Conservation (phyloP, 169 alveolate species). For the Babesia divergens region DNA sequence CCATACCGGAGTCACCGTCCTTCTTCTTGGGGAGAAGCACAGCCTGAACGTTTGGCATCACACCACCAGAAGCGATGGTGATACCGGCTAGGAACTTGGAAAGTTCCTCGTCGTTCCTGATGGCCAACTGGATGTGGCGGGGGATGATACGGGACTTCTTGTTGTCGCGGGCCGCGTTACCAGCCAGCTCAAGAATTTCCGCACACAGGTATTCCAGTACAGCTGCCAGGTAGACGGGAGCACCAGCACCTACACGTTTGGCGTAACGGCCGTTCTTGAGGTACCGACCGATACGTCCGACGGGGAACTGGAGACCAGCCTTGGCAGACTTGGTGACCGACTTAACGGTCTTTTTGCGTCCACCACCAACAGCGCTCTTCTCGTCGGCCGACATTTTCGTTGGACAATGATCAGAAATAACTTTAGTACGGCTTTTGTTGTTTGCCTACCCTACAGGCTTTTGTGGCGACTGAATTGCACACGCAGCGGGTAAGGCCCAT, state of each 20-base stretch:
- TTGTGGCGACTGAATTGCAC: conserved; percentile 51
- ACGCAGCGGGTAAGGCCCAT: not conserved
- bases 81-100: conserved; percentile 95
- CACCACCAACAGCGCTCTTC: conserved; percentile 70
- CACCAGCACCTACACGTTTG: conserved; percentile 98
- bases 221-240: conserved; percentile 98
- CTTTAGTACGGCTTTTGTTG: conserved; percentile 18
- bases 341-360: conserved; percentile 85
- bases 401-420: conserved; percentile 12
- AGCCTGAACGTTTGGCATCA: conserved; percentile 94
- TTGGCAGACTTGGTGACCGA: conserved; percentile 92
- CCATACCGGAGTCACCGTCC: conserved; percentile 49
- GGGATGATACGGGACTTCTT: conserved; percentile 98
- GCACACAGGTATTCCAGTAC: conserved; percentile 97
- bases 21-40: conserved; percentile 91
- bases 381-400: conserved; percentile 63
- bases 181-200: conserved; percentile 98
- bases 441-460: conserved; percentile 36
- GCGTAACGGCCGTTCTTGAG: conserved; percentile 96
- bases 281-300: conserved; percentile 97
- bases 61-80: conserved; percentile 98
- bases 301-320: conserved; percentile 99
- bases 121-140: conserved; percentile 98
- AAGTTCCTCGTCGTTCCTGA: conserved; percentile 97
- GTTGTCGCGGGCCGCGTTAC: conserved; percentile 96